These are phyloP conservation scores for Podospora sp. DNA, from an alignment of 495 filamentous ascomycete genomes.

Conservation along the genomic window DNA sequence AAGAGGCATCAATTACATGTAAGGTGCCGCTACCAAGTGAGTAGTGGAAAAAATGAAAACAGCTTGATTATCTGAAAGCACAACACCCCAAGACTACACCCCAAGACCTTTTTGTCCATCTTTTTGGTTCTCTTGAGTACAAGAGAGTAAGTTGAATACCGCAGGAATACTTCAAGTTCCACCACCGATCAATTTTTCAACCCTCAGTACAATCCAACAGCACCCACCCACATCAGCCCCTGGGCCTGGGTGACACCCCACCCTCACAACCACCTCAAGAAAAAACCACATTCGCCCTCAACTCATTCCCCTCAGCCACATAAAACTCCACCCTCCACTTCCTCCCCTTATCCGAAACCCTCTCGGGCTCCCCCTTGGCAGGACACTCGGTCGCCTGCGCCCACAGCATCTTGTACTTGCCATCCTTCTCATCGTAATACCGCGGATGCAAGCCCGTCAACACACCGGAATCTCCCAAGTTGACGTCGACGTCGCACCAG, in stretches of 20 bases:
- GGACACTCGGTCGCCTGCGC: slow-evolving; percentile 17
- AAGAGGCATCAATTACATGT: too few species aligned
- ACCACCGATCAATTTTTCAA: too few species aligned
- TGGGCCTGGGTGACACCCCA: too few species aligned
- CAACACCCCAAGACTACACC: too few species aligned
- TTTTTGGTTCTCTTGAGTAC: too few species aligned
- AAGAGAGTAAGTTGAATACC: too few species aligned
- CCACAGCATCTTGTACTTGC: slow-evolving; percentile 19
- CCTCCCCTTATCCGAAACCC: not conserved
- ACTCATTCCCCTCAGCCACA: slow-evolving; percentile 14
- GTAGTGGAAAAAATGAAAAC: too few species aligned
- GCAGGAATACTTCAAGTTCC: too few species aligned
- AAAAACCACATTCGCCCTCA: slow-evolving; percentile 9
- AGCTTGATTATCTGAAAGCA: too few species aligned
- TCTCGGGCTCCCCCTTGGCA: not conserved
- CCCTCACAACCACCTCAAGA: not conserved
- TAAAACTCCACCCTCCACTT: slow-evolving; percentile 14
- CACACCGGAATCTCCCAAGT: not conserved
- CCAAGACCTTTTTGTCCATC: too few species aligned
- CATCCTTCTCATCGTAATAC: slow-evolving; percentile 20
- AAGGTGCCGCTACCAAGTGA: too few species aligned
- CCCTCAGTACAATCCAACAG: too few species aligned
- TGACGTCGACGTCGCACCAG: slow-evolving; percentile 18
- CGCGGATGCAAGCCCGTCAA: slow-evolving; percentile 11
- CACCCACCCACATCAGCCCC: not conserved